phyloP scores from a whole-genome alignment of 2,329 filamentous ascomycete species.

The Penicillium italicum region DNA sequence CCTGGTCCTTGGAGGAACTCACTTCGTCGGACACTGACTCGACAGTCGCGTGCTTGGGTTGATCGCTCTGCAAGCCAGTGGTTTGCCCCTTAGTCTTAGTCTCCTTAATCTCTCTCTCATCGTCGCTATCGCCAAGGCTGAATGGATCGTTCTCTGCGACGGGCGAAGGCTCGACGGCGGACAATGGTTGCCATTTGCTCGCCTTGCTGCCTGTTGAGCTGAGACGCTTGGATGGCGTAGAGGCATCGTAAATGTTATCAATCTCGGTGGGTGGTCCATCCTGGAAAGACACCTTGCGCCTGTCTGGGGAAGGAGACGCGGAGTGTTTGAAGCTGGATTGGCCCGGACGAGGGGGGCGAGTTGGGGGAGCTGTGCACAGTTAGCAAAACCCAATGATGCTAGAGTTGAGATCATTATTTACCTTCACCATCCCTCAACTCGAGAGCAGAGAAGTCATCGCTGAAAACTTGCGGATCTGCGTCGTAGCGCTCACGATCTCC shows the following conservation, averaged over 20 bases:
- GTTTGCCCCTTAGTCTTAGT: slow-evolving; percentile 62
- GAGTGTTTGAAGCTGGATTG: slow-evolving; percentile 72
- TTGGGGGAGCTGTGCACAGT: slow-evolving; percentile 50
- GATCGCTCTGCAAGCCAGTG: slow-evolving; percentile 53
- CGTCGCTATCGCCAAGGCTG: slow-evolving; percentile 91
- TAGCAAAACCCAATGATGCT: neutral
- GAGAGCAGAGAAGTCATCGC: slow-evolving; percentile 76
- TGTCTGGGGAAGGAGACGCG: slow-evolving; percentile 53
- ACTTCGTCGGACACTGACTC: slow-evolving; percentile 46
- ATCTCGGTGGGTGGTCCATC: slow-evolving; percentile 74
- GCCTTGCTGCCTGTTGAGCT: slow-evolving; percentile 56
- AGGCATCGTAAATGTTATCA: slow-evolving; percentile 65
- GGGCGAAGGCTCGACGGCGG: slow-evolving; percentile 77
- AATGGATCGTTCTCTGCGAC: slow-evolving; percentile 92
- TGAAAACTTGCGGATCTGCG: slow-evolving; percentile 83
- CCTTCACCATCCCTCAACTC: slow-evolving; percentile 61
- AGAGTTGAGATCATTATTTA: slow-evolving; percentile 22
- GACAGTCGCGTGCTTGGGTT: slow-evolving; percentile 61
- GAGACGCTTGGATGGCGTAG: slow-evolving; percentile 54
- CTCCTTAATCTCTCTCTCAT: slow-evolving; percentile 79
- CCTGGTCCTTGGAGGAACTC: slow-evolving; percentile 27
- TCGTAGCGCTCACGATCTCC: slow-evolving; percentile 91
- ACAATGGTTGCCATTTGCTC: slow-evolving; percentile 97
- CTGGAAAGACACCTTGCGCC: slow-evolving; percentile 56
- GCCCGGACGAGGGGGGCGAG: slow-evolving; percentile 64